A percentile compares a stretch with the other conserved stretches of the same genome.
Conservation (phyloP, 805 yeast genomes). For the Candida piceae region DNA sequence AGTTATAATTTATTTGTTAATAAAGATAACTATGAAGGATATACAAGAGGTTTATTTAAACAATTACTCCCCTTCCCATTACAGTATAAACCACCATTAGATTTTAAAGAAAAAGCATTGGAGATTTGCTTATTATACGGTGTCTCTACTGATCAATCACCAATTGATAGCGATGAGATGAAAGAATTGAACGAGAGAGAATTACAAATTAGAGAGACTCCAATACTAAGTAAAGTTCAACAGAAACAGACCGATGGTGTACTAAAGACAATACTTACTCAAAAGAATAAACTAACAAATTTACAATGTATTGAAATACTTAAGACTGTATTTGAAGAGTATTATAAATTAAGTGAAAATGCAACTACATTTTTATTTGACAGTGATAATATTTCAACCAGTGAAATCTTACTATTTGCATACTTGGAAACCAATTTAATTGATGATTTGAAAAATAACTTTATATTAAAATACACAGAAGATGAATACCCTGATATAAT, state of each 20-base stretch:
- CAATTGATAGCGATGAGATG: constrained; percentile 24
- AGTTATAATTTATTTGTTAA: constrained; percentile 55
- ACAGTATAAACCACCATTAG: constrained; percentile 65
- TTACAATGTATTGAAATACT: constrained; percentile 26
- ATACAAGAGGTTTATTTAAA: constrained; percentile 51
- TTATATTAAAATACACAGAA: constrained; percentile 32
- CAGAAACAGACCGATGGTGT: constrained; percentile 19
- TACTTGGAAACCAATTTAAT: constrained; percentile 27
- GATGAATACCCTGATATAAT: constrained; percentile 30
- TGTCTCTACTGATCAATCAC: constrained; percentile 27
- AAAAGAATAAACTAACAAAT: constrained; percentile 27
- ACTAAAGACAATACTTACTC: constrained; percentile 18
- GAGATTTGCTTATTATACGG: constrained; percentile 30
- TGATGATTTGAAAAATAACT: constrained; percentile 36
- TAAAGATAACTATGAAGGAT: constrained; percentile 52
- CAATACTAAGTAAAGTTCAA: constrained; percentile 26
- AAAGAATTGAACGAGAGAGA: constrained; percentile 23
- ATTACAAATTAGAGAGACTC: constrained; percentile 21
- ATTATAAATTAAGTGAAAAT: constrained; percentile 2
- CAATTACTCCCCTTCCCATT: constrained; percentile 62
- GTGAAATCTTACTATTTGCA: constrained; percentile 37
- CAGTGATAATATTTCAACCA: constrained; percentile 12
- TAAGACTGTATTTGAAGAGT: constrained; percentile 12
- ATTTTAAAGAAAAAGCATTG: constrained; percentile 32
- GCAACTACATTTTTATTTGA: constrained; percentile 15